A percentile compares a stretch with the other conserved stretches of the same genome.
Conservation (phyloP, 2,329 filamentous ascomycete genomes). For the Fusarium heterosporum region DNA sequence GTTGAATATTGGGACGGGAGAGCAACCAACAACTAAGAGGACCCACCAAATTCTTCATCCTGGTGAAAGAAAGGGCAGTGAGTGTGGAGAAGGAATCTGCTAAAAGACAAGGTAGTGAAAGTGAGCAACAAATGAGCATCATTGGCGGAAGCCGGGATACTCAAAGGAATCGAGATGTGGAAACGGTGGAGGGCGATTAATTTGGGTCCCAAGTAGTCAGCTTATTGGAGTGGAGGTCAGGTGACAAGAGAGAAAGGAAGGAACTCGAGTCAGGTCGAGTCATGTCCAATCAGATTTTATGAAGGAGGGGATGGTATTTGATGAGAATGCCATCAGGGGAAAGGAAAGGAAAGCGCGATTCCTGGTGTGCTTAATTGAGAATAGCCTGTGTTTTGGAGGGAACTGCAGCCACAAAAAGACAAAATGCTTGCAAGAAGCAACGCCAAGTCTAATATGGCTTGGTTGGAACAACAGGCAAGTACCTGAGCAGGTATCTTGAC, state of each 20-base stretch:
- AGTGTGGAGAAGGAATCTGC: conserved; percentile 19
- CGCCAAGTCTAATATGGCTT: not conserved
- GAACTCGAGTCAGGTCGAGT: not conserved
- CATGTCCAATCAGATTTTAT: not conserved
- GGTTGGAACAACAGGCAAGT: no score
- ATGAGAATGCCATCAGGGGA: conserved; percentile 29
- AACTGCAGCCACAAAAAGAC: conserved; percentile 14
- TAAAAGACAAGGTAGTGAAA: conserved; percentile 6
- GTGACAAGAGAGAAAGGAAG: conserved; percentile 6
- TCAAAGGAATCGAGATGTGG: conserved; percentile 27
- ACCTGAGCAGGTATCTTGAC: not conserved
- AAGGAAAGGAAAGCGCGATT: conserved; percentile 11
- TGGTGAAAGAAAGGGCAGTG: not conserved
- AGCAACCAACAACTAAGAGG: conserved; percentile 28
- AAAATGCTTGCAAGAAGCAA: conserved; percentile 12
- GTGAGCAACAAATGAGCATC: conserved; percentile 19
- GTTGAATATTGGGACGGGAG: conserved; percentile 25
- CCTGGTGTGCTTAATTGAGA: conserved; percentile 26
- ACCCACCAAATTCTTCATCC: conserved; percentile 14
- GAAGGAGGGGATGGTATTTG: conserved; percentile 30
- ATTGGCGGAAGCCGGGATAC: conserved; percentile 3
- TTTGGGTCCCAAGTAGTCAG: not conserved
- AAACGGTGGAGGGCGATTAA: conserved; percentile 13
- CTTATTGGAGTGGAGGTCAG: conserved; percentile 5
- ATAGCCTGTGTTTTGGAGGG: conserved; percentile 24